Base-by-base conservation (phyloP, 345 rosid genomes). In the Eucalyptus shirleyi region DNA sequence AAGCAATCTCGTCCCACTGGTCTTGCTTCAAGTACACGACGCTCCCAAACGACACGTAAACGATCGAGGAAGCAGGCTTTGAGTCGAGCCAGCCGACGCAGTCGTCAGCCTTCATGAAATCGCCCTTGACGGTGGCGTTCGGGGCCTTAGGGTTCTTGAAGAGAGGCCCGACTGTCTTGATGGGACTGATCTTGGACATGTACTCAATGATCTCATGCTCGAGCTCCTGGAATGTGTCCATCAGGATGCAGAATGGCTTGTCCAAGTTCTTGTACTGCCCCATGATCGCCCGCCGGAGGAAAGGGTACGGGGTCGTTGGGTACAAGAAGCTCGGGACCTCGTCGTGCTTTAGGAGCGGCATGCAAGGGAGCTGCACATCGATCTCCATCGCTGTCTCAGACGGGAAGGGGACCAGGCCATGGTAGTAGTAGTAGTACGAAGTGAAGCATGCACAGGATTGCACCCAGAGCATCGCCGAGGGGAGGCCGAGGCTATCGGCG, bases 401-500 rank as follows among this genome's bases (percentile, higher is more conserved):
- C 6, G 99, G 99, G 88, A 97, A 97, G 1, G 92, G 89, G 19
- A 92, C 94, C 50, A 93, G 91, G 6, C 89, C 88, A 59, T 94
- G 93, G 90, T 90, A 88, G 90, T 93, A 96, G 90, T 96, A 93
- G 62, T 96, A 97, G 89, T 96, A 97, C 34, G 95, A 88, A 0
- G 96, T 91, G 72, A 97, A 95, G 89, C 95, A 93, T 1, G n/a
- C n/a, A n/a, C n/a, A n/a, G n/a, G n/a, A n/a, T n/a, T n/a, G n/a
- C n/a, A n/a, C n/a, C n/a, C n/a, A n/a, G 8, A 97, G 96, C 92
- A 96, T 90, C 16, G 99, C 98, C 26, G 96, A 96, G n/a, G 99
- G 98, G 87, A 97, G 89, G 37, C 95, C 95, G 6, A 96, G 94
- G 69, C 90, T 91, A 47, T 92, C 95, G 1, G 98, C 99, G 5